Base-by-base conservation (phyloP, 108 stramenopile genomes). In the Chaetoceros tenuissimus region DNA sequence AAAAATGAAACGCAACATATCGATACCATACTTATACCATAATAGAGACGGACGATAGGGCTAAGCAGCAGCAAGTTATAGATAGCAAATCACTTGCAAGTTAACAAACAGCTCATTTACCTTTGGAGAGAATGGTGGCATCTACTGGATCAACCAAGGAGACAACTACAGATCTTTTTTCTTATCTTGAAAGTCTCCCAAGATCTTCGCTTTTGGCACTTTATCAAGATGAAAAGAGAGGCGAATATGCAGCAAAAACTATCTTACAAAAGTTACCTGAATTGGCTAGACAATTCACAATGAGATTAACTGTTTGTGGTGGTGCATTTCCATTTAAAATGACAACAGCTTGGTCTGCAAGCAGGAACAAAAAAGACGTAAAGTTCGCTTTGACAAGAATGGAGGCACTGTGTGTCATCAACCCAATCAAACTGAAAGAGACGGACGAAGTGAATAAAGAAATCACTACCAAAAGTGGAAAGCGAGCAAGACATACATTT, bases 171-270 rank as follows among this genome's bases (percentile, higher is more conserved):
- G 81, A 76, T 16, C 73, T 82, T 0, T 63, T 82, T 72, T 65
- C 66, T 16, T 82, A 74, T 52, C 47, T 82, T 2, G 65, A 61
- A 23, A 53, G 49, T 19, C 51, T 82, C 2, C 53, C 68, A 1
- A 45, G 63, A 0, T 43, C 48, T 18, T 22, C 61, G 0, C 59
- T 82, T 26, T 51, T 64, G 28, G 63, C 64, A 24, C 43, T 82
- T 25, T 82, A 79, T 45, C 20, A 46, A n/a, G 77, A 77, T 44
- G 66, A 62, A 20, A 43, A 23, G 13, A 55, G 81, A 43, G 81
- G 77, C n/a, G 65, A 59, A 0, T 77, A 53, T 51, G 74, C 77
- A 2, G 78, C 73, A 46, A 71, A 77, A 2, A 74, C 78, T 17
- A 64, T 79, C 3, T 55, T 79, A 25, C 81, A 82, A 50, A 64